Base-by-base conservation (phyloP, 176 grass and related monocot species). In the Aegilops tauschii region DNA sequence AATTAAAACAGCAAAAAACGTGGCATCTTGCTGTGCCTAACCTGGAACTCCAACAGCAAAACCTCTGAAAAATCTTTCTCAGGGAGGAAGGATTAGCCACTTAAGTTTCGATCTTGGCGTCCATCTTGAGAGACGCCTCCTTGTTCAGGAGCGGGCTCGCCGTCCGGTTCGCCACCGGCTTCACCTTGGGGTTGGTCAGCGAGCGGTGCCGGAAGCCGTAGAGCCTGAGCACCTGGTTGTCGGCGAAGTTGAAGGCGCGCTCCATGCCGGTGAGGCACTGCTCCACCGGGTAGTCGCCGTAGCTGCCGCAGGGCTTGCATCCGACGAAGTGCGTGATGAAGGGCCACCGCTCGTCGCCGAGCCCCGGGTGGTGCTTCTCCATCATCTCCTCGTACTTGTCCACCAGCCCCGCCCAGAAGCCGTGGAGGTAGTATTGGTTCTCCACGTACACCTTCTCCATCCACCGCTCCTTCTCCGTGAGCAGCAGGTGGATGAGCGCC, bases 321-420 rank as follows among this genome's bases (percentile, higher is more conserved):
- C 94, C 92, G 71, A 74, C 92, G 73, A 97, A 97, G 80, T 92
- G 80, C 37, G 94, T 97, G 66, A 97, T 83, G 56, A 97, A 97
- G 1, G 94, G 94, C 94, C 94, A 97, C 4, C 94, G 84, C 52
- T 90, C 85, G 44, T 97, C 94, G 66, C 94, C 94, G 69, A 85
- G 89, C 10, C 94, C 94, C 9, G 94, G 92, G 82, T 97, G 94
- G 80, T 97, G 54, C 76, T 93, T 73, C 49, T 81, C 92, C 69
- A 90, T 86, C 87, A 84, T 84, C 39, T 88, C 36, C 90, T 97
- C 92, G 68, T 90, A 94, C 78, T 29, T 87, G 27, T 88, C 87
- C 10, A 97, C 92, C 13, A 97, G 69, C 8, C 76, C 75, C 3
- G 92, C 39, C 94, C 94, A 96, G 81, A 73, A 74, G 0, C 92